Evolutionary conservation across 768 basidiomycete genomes (phyloP).

Genomic region (Serpula lacrymans): DNA sequence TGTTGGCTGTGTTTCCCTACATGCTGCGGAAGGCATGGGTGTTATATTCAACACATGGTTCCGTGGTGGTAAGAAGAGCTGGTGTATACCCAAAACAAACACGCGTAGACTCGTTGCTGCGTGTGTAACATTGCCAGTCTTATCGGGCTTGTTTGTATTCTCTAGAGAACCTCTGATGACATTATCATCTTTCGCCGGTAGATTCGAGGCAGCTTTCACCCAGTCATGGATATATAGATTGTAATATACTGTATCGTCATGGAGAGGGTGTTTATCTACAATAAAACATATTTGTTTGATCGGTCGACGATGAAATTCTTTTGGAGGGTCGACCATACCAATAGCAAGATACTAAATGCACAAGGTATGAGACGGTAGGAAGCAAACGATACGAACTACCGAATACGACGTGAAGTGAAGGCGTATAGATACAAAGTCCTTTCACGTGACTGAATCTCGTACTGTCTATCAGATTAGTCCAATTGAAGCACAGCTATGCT

Average conservation of each 20-base stretch:
- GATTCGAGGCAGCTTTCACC: constrained; percentile 51
- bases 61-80: constrained; percentile 20
- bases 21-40: constrained; percentile 58
- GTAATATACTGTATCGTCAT: constrained; percentile 15
- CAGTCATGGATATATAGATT: constrained; percentile 46
- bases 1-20: constrained; percentile 51
- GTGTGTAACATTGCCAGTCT: constrained; percentile 44
- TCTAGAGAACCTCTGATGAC: constrained; percentile 57
- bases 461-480: too few relatives aligned
- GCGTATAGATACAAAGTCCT: too few relatives aligned
- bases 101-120: constrained; percentile 29
- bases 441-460: too few relatives aligned
- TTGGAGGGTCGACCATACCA: too few relatives aligned
- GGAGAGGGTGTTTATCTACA: background rate
- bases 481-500: too few relatives aligned
- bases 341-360: too few relatives aligned
- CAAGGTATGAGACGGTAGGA: too few relatives aligned
- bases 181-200: constrained; percentile 45
- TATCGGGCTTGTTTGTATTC: constrained; percentile 53
- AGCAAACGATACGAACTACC: too few relatives aligned
- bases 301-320: too few relatives aligned
- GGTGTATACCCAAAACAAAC: constrained; percentile 13
- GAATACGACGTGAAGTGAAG: too few relatives aligned
- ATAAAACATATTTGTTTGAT: constrained; percentile 3
- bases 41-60: constrained; percentile 52